Evolutionary conservation across 345 rosid genomes (phyloP).

Genomic region (Lumnitzera racemosa): DNA sequence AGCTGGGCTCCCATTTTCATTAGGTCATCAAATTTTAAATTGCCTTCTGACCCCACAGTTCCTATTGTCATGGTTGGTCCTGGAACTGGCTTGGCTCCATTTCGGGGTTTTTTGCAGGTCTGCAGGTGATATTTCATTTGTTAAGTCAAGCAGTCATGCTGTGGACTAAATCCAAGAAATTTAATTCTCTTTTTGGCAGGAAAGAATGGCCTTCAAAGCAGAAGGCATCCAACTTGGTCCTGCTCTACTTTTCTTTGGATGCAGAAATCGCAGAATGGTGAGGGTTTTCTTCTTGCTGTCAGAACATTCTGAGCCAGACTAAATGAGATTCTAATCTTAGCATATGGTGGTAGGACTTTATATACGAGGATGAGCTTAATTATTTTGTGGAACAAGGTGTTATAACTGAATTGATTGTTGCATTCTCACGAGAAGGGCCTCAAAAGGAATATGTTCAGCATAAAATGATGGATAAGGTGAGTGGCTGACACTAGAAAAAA

Average conservation of each 20-base stretch:
- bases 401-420: constrained; percentile 70
- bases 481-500: not conserved
- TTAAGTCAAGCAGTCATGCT: not conserved
- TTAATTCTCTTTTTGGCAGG: constrained; percentile 30
- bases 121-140: too few species aligned
- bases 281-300: constrained; percentile 2
- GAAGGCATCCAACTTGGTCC: constrained; percentile 76
- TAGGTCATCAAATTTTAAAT: constrained; percentile 89
- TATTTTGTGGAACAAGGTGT: constrained; percentile 60
- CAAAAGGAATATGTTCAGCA: constrained; percentile 92
- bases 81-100: constrained; percentile 97
- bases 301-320: not conserved
- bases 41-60: constrained; percentile 64
- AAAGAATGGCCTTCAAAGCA: constrained; percentile 67
- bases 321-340: not conserved
- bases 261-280: constrained; percentile 87
- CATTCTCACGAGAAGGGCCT: constrained; percentile 98
- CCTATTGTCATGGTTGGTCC: constrained; percentile 97
- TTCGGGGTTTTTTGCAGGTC: constrained; percentile 96
- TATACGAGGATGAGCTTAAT: constrained; percentile 81
- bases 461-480: constrained; percentile 75
- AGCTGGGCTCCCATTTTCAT: constrained; percentile 83
- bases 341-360: constrained; percentile 49
- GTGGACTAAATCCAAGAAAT: not conserved
- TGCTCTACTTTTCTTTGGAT: constrained; percentile 79